Percentiles rank a stretch among this genome's conserved stretches.
Evolutionary conservation across 176 grass and related monocot species (phyloP).

Genomic region (Zoysia pacifica): DNA sequence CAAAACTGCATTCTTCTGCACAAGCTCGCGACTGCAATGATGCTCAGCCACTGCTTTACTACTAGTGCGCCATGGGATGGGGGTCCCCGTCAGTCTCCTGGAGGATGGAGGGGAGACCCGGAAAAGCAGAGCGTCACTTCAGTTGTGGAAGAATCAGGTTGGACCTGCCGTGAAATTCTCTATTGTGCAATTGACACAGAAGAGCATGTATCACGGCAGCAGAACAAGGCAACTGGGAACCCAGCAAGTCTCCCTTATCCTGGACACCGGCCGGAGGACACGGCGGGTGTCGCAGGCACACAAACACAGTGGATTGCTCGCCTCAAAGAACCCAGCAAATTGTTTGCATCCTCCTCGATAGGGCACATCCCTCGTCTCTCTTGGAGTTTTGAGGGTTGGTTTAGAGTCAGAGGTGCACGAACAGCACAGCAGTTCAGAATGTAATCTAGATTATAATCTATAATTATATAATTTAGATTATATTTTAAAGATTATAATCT

Average conservation of each 20-base stretch:
- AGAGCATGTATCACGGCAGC: no score
- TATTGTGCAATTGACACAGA: no score
- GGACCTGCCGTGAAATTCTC: no score
- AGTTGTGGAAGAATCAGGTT: no score
- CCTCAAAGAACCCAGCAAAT: not conserved
- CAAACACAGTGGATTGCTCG: no score
- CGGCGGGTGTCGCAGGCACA: not conserved
- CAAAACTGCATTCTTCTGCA: constrained; percentile 33
- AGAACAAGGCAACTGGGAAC: no score
- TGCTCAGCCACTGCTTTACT: not conserved
- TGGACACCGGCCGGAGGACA: not conserved
- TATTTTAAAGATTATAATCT: no score
- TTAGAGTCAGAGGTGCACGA: constrained; percentile 27
- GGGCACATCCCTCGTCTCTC: not conserved
- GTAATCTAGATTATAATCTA: no score
- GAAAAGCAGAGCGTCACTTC: no score
- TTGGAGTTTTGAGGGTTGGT: not conserved
- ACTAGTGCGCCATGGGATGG: not conserved
- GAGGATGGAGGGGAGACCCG: not conserved
- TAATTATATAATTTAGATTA: no score
- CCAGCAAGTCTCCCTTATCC: not conserved
- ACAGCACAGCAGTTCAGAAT: not conserved
- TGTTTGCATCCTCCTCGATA: not conserved
- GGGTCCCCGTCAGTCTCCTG: not conserved
- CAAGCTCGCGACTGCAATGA: constrained; percentile 25